Evolutionary conservation across 441 rosid genomes (phyloP).

Genomic region (Jatropha multifida): DNA sequence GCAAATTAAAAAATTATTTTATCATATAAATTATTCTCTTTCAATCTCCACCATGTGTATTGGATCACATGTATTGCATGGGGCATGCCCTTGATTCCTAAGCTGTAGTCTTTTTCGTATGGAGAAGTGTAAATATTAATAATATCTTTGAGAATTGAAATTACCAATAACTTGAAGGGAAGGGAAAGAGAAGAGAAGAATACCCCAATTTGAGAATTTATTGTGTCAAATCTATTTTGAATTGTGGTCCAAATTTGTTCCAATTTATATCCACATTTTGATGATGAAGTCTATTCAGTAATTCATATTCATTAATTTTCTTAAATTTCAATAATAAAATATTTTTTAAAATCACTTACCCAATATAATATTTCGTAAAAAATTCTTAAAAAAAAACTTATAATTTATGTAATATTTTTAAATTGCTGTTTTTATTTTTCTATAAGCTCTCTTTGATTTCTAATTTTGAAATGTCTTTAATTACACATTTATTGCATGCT

Average conservation of each 20-base stretch:
- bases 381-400: too few relatives aligned
- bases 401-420: too few relatives aligned
- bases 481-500: too few relatives aligned
- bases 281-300: neutral
- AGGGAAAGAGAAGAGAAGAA: neutral
- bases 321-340: too few relatives aligned
- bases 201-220: neutral
- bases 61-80: neutral
- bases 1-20: too few relatives aligned
- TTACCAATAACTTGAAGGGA: neutral
- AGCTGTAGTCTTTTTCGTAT: neutral
- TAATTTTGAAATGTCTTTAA: too few relatives aligned
- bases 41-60: neutral
- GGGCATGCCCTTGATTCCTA: neutral
- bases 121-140: neutral
- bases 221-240: neutral
- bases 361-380: too few relatives aligned
- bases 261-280: neutral
- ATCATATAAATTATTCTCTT: too few relatives aligned
- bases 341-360: too few relatives aligned
- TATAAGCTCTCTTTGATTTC: too few relatives aligned
- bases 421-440: too few relatives aligned
- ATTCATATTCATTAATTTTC: too few relatives aligned
- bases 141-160: conserved; percentile 3
- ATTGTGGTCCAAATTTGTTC: neutral